phyloP scores from a whole-genome alignment of 179 eudicot genomes.

The Beta corolliflora region DNA sequence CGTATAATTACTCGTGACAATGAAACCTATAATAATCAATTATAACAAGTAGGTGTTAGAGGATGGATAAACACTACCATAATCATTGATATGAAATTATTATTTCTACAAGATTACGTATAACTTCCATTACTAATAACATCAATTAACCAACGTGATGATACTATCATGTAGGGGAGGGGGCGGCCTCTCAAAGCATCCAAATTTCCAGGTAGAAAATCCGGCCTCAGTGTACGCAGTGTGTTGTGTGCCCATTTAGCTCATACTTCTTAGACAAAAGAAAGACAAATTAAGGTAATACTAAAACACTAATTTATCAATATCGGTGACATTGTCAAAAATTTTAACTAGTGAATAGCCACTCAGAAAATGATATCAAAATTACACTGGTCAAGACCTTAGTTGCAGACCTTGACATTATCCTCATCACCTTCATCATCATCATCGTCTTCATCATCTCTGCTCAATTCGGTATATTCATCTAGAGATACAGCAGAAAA shows the following conservation, averaged over 20 bases:
- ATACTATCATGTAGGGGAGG: too few species aligned
- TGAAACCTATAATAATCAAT: too few species aligned
- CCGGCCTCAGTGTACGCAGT: neutral
- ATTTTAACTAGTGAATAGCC: too few species aligned
- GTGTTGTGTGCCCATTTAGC: neutral
- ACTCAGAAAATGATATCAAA: too few species aligned
- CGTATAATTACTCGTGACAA: too few species aligned
- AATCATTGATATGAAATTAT: too few species aligned
- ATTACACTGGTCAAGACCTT: neutral
- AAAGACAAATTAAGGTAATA: neutral
- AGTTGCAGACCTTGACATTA: conserved; percentile 30
- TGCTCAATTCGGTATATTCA: conserved; percentile 59
- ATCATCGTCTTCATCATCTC: conserved; percentile 43
- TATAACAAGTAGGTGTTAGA: too few species aligned
- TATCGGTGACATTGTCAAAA: neutral
- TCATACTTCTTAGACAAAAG: neutral
- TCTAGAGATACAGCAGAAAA: conserved; percentile 61
- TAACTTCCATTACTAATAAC: too few species aligned
- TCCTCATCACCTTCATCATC: conserved; percentile 31
- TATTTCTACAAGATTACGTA: too few species aligned
- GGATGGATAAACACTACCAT: too few species aligned
- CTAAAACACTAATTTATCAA: neutral
- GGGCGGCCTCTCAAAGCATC: neutral
- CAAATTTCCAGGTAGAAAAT: conserved; percentile 5
- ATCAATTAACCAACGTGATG: too few species aligned